Evolutionary conservation across 2,329 filamentous ascomycete genomes (phyloP), one percentile per base, ranked within the genome.

Genomic region (Tolypocladium amazonense): DNA sequence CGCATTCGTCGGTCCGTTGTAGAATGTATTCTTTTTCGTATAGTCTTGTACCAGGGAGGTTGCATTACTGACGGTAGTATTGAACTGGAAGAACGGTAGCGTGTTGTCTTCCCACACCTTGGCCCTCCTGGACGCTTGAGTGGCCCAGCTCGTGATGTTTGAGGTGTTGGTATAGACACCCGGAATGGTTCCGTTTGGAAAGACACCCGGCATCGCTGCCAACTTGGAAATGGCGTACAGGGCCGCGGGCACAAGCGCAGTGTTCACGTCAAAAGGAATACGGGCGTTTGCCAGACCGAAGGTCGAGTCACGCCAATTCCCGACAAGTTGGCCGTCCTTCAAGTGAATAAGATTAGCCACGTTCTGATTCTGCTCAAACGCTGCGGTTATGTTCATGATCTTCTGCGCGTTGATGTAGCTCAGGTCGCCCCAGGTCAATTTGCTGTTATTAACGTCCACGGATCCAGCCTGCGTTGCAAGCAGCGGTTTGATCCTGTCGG

Each of bases 201-300:
- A 86, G 63, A 85, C 76, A 1, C 78, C 80, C 0, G 75, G 71
- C 58, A 58, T 62, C 0, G 69, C 69, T 2, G 82, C 73, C 1
- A 88, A 71, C 0, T 75, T 73, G 2, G 80, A 77, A 43, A 88
- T 85, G 2, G 83, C 78, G 14, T 81, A 76, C 0, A 88, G 75
- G 2, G 81, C 84, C 2, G 85, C 84, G 0, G 86, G 85, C 0
- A 81, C 81, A 0, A 88, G 73, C 0, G 82, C 85, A 0, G 82
- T 82, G 65, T 88, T 88, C 30, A 88, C 84, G 62, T 87, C 80
- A 66, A 84, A 88, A 0, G 85, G 84, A n/a, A 86, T 82, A 0
- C 81, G 77, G 2, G 83, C 85, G 39, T 83, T 83, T 1, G 82
- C 85, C 18, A 88, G 68, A 18, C 86, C 84, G 56, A 80, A 81